These are phyloP conservation scores for Nematocida displodere DNA, from an alignment of 371 early-diverging fungal species.

Conservation along the genomic window DNA sequence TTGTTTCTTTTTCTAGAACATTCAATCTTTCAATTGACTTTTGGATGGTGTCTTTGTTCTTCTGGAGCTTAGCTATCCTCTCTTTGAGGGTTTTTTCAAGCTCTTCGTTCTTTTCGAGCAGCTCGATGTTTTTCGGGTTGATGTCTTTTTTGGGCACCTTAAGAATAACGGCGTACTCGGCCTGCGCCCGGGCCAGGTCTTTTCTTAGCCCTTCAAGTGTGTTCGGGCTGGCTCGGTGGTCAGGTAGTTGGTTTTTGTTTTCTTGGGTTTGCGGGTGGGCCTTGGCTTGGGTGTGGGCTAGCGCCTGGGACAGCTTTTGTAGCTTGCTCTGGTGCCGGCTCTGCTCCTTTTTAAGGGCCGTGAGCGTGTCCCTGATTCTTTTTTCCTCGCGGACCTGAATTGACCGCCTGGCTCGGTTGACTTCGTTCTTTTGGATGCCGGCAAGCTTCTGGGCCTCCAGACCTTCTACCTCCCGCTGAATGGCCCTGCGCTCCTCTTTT, in stretches of 20 bases:
- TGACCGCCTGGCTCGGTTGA: slow-evolving; percentile 43
- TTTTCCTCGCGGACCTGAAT: slow-evolving; percentile 40
- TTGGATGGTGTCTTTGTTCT: slow-evolving; percentile 61
- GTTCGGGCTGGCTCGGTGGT: neutral
- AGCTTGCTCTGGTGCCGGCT: slow-evolving; percentile 68
- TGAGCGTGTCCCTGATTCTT: slow-evolving; percentile 8
- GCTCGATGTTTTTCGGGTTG: slow-evolving; percentile 65
- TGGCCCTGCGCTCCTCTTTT: slow-evolving; percentile 55
- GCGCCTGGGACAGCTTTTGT: neutral
- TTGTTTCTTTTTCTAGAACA: slow-evolving; percentile 63
- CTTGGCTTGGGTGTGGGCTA: neutral
- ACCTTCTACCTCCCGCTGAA: slow-evolving; percentile 49
- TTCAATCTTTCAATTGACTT: slow-evolving; percentile 55
- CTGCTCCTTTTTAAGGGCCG: slow-evolving; percentile 24
- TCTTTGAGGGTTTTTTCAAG: slow-evolving; percentile 56
- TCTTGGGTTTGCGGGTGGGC: neutral
- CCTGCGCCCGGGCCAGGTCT: neutral
- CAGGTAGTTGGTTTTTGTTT: neutral
- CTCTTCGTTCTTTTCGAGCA: slow-evolving; percentile 64
- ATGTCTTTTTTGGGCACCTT: slow-evolving; percentile 38
- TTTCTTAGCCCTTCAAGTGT: neutral
- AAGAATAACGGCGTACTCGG: neutral
- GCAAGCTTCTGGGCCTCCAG: slow-evolving; percentile 46
- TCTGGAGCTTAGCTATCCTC: slow-evolving; percentile 62
- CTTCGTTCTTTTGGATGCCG: slow-evolving; percentile 38